Evolutionary conservation across 768 basidiomycete species (phyloP).

Genomic region (Lepiota subincarnata): DNA sequence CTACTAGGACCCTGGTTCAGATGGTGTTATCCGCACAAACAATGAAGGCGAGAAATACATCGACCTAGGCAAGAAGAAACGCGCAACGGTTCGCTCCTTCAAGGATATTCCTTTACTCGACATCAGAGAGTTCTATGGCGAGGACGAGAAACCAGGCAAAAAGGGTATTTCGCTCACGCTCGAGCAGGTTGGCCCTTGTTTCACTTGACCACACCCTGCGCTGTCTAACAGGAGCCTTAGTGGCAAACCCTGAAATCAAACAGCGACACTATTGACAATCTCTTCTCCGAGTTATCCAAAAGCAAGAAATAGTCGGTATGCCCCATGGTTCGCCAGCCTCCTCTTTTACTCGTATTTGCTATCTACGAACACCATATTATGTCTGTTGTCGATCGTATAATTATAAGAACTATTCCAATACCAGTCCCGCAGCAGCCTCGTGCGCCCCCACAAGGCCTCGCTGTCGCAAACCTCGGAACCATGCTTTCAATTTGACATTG

Average conservation of each 20-base stretch:
- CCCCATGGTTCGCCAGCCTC: not conserved
- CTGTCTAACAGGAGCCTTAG: slow-evolving; percentile 23
- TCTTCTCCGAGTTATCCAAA: slow-evolving; percentile 32
- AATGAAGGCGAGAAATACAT: slow-evolving; percentile 51
- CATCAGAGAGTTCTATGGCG: slow-evolving; percentile 70
- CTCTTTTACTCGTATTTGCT: not conserved
- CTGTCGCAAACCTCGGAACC: slow-evolving; percentile 59
- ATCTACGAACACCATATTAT: slow-evolving; percentile 6
- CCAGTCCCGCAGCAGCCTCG: slow-evolving; percentile 68
- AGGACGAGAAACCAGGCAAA: slow-evolving; percentile 70
- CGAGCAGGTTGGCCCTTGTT: slow-evolving; percentile 51
- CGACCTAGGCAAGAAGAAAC: slow-evolving; percentile 69
- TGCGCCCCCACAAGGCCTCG: slow-evolving; percentile 64
- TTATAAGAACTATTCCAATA: slow-evolving; percentile 19
- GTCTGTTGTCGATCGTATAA: not conserved
- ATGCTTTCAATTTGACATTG: slow-evolving; percentile 50
- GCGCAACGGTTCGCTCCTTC: slow-evolving; percentile 49
- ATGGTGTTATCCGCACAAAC: slow-evolving; percentile 24
- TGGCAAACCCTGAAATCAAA: slow-evolving; percentile 54
- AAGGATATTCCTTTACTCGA: slow-evolving; percentile 58
- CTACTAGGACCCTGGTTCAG: slow-evolving; percentile 13
- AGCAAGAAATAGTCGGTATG: slow-evolving; percentile 23
- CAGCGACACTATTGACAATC: slow-evolving; percentile 43
- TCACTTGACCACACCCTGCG: not conserved
- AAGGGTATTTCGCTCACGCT: slow-evolving; percentile 67